These are phyloP conservation scores for Phaseolus coccineus DNA, from an alignment of 331 rosid species.

Conservation along the genomic window DNA sequence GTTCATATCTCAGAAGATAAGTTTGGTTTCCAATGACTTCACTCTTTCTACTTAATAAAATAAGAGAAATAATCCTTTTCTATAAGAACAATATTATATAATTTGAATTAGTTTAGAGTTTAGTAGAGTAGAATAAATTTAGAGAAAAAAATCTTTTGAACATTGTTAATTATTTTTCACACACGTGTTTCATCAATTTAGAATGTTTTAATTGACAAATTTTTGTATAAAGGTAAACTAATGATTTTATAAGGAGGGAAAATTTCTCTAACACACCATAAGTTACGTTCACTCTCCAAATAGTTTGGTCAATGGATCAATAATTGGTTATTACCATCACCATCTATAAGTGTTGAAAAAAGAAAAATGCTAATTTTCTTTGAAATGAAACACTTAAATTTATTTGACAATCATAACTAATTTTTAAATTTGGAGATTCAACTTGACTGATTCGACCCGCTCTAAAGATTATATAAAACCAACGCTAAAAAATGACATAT, in stretches of 20 bases:
- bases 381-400: neutral
- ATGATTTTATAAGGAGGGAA: neutral
- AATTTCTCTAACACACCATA: neutral
- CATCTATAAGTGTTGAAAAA: neutral
- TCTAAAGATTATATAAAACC: neutral
- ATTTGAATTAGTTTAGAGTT: too few species aligned
- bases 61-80: too few species aligned
- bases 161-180: too few species aligned
- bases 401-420: neutral
- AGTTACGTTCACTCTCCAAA: neutral
- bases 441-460: neutral
- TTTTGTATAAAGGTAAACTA: neutral
- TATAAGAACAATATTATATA: too few species aligned
- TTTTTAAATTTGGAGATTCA: neutral
- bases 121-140: too few species aligned
- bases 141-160: too few species aligned
- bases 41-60: too few species aligned
- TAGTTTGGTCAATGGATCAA: conserved; percentile 1
- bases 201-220: neutral
- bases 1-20: too few species aligned
- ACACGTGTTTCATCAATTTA: too few species aligned
- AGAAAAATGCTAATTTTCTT: neutral
- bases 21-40: too few species aligned
- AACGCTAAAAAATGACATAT: too few species aligned
- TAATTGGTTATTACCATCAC: neutral